Evolutionary conservation across 495 filamentous ascomycete genomes (phyloP), one percentile per base, ranked within the genome.

Genomic region (Neurospora cerealis): DNA sequence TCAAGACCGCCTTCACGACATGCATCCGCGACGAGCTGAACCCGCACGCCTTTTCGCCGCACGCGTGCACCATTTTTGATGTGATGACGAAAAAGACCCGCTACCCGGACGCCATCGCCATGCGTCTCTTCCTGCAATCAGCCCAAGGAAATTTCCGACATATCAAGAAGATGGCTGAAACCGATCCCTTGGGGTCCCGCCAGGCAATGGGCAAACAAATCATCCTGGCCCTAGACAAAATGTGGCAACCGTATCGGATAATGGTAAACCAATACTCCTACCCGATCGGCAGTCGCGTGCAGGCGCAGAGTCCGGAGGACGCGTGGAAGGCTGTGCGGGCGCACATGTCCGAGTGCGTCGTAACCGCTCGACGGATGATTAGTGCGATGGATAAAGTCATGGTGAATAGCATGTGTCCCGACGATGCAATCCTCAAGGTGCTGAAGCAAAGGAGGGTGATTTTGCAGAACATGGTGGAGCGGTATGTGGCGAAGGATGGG

Each of bases 1-100:
- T 95, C 82, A 88, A 89, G 69, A 88, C 93, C 44, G 93, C 90
- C 38, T 87, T 97, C 79, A 85, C 83, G 46, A 82, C 85, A 54
- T 97, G 93, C 79, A 82, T 84, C 24, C 85, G 91, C 48, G 93
- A 97, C 83, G 88, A 87, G 73, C 86, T 87, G 34, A 97, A 96
- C 80, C 78, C 76, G n/a, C 85, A 88, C 44, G 86, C 88, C 13
- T 85, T 93, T 71, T 60, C 77, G 0, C 54, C 54, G 2, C 81
- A 89, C 75, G 90, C 91, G 0, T 85, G 85, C 48, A 83, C 84
- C 71, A 79, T 94, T 7, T 79, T 94, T 15, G 77, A 86, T 4
- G 74, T 87, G 24, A 92, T 94, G 90, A 72, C 79, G 39, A 62
- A 73, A 32, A 80, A 76, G 3, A 76, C 84, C 10, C 74, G 74